Base-by-base conservation (phyloP, 331 rosid species). In the Malus hybrid region DNA sequence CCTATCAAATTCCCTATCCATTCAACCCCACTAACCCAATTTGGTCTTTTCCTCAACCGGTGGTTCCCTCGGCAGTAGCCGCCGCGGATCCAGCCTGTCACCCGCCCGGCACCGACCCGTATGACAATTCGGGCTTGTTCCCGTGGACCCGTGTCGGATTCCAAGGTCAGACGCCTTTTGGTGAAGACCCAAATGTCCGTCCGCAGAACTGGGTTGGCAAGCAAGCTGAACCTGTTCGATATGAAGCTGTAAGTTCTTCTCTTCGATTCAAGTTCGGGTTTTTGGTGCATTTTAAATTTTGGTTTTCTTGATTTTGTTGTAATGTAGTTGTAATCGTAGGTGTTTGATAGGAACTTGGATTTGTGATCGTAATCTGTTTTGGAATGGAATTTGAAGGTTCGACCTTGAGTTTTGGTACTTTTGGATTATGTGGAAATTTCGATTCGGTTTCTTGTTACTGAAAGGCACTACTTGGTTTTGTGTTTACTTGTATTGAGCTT, bases 21-120 rank as follows among this genome's bases (percentile, higher is more conserved):
- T 61, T 80, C 12, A 73, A 31, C 74, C 80, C 87, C 69, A 80
- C 75, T 2, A 44, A 67, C 42, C 69, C 70, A 31, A 79, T 76
- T 62, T 68, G 50, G 2, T 27, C 73, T 36, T 75, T 79, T 65
- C 81, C 90, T 79, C 86, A 74, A 74, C 86, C 76, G 6, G 54
- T 65, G 15, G 52, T 67, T n/a, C 70, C 77, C 77, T 36, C 80
- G 24, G 68, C 73, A 33, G 19, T 71, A 63, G 34, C 79, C 20
- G 67, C 84, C 4, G 84, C 55, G 19, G 55, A 79, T 76, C 72
- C 83, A 27, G 20, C 76, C 34, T 55, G 81, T 75, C 85, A 86
- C 50, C 88, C 88, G 22, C 93, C 86, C 1, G 88, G 91, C 13
- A 80, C 86, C 31, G 82, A 87, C 70, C 87, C 85, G 1, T 31